Evolutionary conservation across 169 alveolate species (phyloP), one percentile per base, ranked within the genome.

Genomic region (Theileria annulata): DNA sequence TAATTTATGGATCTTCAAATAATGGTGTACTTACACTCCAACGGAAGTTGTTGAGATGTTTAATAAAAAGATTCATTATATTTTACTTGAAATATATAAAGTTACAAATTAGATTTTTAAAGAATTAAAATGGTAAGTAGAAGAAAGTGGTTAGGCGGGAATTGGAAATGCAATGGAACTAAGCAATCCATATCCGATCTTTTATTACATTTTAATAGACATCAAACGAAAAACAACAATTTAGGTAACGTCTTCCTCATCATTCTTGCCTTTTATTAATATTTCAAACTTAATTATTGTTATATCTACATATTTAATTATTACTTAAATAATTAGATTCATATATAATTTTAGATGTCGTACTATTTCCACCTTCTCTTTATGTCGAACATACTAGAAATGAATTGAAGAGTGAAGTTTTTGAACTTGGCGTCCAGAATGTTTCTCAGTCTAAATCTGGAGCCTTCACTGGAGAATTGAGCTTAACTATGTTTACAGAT

Each of bases 381-480:
- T 60, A 68, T 67, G 72, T 37, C 4, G 25, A 28, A 19, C 79
- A 62, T n/a, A 27, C 85, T 13, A 27, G n/a, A 54, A 25, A 63
- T 58, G 33, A 63, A 68, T 64, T 66, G 62, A 58, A 62, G 48
- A 54, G 86, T 17, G 81, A 83, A 25, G 83, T 86, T 51, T 93
- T 94, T 74, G 71, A 93, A 80, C 92, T 96, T 31, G 98, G 99
- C 23, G 92, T 97, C 48, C 97, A 98, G 90, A 96, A 97, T 82
- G 75, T 93, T 31, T 95, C 99, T 30, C 88, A 91, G 81, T 92
- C 96, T 67, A 98, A 97, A 60, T 88, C 86, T 68, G 99, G 99
- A 27, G 99, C 99, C 28, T 97, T 90, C 92, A 98, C 99, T 21
- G 99, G 99, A 17, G 99, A 98, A 87, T 73, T 96, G 54, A 86